Conservation (phyloP, 495 filamentous ascomycete genomes). For the Aspergillus olivimuriae region DNA sequence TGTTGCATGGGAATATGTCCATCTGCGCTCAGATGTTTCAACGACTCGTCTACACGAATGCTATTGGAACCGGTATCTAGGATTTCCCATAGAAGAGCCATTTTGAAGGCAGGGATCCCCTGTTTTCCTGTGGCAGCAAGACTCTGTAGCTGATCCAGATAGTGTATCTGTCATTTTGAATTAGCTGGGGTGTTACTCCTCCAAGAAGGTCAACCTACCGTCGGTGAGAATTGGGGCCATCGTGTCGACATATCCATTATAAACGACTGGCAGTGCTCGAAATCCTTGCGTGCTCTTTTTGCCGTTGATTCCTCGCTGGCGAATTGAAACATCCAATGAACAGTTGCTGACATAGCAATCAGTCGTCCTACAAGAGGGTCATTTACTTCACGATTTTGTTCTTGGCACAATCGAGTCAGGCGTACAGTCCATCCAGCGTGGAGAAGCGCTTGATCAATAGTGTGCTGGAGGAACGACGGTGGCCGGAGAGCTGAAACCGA, state of each 20-base stretch:
- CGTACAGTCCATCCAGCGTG: constrained; percentile 7
- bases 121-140: neutral
- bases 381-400: neutral
- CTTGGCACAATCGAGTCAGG: neutral
- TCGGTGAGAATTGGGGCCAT: constrained; percentile 3
- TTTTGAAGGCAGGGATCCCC: neutral
- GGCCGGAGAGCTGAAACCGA: neutral
- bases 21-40: neutral
- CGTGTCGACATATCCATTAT: neutral
- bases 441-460: constrained; percentile 5
- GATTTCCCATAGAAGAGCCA: neutral
- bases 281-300: neutral
- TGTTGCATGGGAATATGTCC: neutral
- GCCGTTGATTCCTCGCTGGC: constrained; percentile 5
- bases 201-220: neutral
- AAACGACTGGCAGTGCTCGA: neutral
- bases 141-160: neutral
- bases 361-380: constrained; percentile 4
- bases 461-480: constrained; percentile 6
- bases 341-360: constrained; percentile 1
- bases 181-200: neutral
- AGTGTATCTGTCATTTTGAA: neutral
- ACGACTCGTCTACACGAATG: neutral
- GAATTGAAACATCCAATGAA: constrained; percentile 10
- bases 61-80: neutral